Conservation (phyloP, 1,284 basidiomycete genomes). For the Sporisorium iseilematis-ciliati region DNA sequence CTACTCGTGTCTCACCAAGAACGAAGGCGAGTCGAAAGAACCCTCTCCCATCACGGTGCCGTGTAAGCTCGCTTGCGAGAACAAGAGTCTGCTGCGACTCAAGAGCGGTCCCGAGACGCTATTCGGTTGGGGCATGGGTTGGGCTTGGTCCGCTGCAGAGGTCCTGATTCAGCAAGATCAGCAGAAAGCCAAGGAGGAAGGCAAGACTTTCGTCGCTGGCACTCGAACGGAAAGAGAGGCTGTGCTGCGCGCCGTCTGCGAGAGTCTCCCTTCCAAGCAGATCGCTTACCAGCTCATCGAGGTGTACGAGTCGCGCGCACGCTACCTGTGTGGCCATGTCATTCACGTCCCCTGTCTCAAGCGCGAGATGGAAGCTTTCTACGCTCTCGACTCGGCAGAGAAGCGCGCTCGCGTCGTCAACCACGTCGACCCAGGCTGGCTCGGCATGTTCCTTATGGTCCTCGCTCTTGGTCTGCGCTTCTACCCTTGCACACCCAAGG, state of each 20-base stretch:
- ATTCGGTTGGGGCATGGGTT: conserved; percentile 67
- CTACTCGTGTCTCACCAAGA: conserved; percentile 30
- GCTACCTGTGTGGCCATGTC: conserved; percentile 56
- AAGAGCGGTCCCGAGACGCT: conserved; percentile 61
- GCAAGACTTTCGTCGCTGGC: conserved; percentile 24
- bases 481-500: conserved; percentile 58
- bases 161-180: conserved; percentile 37
- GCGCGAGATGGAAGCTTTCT: conserved; percentile 61
- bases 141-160: conserved; percentile 64
- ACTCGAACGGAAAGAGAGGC: conserved; percentile 57
- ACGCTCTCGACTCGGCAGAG: conserved; percentile 56
- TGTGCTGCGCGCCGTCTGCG: conserved; percentile 61
- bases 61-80: conserved; percentile 40
- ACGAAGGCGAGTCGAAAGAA: conserved; percentile 35
- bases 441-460: conserved; percentile 60
- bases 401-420: conserved; percentile 63
- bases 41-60: conserved; percentile 37
- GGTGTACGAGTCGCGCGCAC: conserved; percentile 57
- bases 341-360: conserved; percentile 58
- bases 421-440: conserved; percentile 64
- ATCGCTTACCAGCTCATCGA: conserved; percentile 59
- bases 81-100: conserved; percentile 52
- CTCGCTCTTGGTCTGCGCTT: conserved; percentile 63
- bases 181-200: conserved; percentile 35
- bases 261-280: conserved; percentile 56